Percentiles rank a stretch among this genome's conserved stretches.
Conservation (phyloP, 2,329 filamentous ascomycete genomes). For the Penicillium sumatraense region DNA sequence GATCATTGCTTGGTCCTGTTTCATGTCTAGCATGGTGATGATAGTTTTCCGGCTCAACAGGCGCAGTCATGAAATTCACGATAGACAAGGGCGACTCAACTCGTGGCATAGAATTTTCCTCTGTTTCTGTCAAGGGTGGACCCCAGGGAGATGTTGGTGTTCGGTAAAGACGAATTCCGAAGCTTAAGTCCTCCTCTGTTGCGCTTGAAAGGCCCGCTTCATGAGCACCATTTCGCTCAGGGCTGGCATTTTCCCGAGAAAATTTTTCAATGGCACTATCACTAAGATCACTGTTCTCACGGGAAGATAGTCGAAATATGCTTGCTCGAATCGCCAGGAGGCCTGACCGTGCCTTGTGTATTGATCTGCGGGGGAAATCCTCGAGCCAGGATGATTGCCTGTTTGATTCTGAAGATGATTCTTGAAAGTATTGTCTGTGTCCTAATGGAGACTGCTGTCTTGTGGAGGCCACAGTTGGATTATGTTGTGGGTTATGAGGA, state of each 20-base stretch:
- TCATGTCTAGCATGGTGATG: neutral
- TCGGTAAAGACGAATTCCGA: constrained; percentile 22
- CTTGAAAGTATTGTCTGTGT: constrained; percentile 13
- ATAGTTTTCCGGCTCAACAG: neutral
- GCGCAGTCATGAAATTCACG: constrained; percentile 1
- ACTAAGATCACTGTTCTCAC: constrained; percentile 1
- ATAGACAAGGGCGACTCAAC: constrained; percentile 5
- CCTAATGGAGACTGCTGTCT: constrained; percentile 6
- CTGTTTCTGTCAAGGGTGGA: neutral
- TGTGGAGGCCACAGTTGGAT: constrained; percentile 23
- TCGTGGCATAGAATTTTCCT: constrained; percentile 2
- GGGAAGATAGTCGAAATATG: constrained; percentile 25
- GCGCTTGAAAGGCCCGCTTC: constrained; percentile 10
- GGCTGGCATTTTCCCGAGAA: neutral
- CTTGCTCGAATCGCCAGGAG: constrained; percentile 35
- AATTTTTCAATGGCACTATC: neutral
- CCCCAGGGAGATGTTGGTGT: constrained; percentile 2
- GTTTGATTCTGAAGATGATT: constrained; percentile 17
- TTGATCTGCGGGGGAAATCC: constrained; percentile 32
- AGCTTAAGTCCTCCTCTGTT: constrained; percentile 23
- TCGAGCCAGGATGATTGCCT: constrained; percentile 32
- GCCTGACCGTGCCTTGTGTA: constrained; percentile 38
- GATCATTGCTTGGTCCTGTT: neutral
- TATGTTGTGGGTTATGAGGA: constrained; percentile 41
- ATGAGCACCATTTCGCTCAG: neutral